Percentiles rank a stretch among this genome's conserved stretches.
These are phyloP conservation scores for Phytopythium vexans DNA, from an alignment of 352 stramenopile genomes.

Conservation along the genomic window DNA sequence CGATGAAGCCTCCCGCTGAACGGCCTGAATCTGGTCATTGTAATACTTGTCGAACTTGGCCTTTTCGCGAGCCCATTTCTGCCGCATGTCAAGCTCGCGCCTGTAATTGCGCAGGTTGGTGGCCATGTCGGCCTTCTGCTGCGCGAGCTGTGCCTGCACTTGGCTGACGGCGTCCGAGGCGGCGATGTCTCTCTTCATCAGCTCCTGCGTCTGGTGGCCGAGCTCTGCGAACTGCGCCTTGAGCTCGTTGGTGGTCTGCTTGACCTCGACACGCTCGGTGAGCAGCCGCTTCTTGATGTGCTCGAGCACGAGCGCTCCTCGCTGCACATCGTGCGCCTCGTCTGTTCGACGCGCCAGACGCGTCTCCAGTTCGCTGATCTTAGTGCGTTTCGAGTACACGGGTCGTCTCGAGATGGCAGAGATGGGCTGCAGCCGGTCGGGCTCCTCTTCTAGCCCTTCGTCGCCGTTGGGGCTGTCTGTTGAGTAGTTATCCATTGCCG, in stretches of 20 bases:
- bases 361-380: constrained; percentile 69
- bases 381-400: constrained; percentile 83
- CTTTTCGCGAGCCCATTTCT: constrained; percentile 79
- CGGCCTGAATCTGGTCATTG: constrained; percentile 55
- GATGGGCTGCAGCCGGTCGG: constrained; percentile 63
- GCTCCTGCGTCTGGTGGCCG: constrained; percentile 64
- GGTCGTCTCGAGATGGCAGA: constrained; percentile 69
- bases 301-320: constrained; percentile 64
- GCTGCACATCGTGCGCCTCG: constrained; percentile 60
- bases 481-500: background rate
- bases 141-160: constrained; percentile 53
- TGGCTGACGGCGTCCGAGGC: constrained; percentile 71
- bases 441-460: constrained; percentile 38
- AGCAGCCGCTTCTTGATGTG: constrained; percentile 78
- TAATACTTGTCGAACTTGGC: constrained; percentile 86
- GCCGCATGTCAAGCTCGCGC: constrained; percentile 59
- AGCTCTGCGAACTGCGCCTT: constrained; percentile 60
- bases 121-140: constrained; percentile 73
- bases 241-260: constrained; percentile 57
- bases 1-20: constrained; percentile 2
- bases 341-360: constrained; percentile 56
- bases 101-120: constrained; percentile 57
- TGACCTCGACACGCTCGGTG: constrained; percentile 45
- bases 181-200: constrained; percentile 73
- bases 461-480: constrained; percentile 2